These are phyloP conservation scores for Debaryomyces singareniensis DNA, from an alignment of 1,139 yeast genomes.

Conservation along the genomic window DNA sequence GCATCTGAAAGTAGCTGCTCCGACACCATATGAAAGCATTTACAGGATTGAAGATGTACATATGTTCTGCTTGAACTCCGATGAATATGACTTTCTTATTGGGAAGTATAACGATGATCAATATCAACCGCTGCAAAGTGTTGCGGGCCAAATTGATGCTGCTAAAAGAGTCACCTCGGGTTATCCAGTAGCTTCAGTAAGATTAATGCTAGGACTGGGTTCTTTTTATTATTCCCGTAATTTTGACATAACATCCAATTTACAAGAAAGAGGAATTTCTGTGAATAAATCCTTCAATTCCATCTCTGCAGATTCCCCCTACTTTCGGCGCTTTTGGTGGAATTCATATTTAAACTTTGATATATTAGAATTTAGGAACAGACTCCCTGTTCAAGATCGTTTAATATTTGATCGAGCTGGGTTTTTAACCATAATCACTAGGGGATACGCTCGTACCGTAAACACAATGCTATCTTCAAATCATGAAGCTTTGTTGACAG, in stretches of 20 bases:
- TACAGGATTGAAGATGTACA: conserved; percentile 51
- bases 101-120: conserved; percentile 15
- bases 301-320: conserved; percentile 38
- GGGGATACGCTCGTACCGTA: conserved; percentile 64
- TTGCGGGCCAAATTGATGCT: conserved; percentile 1
- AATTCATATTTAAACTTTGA: conserved; percentile 54
- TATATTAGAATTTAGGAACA: conserved; percentile 50
- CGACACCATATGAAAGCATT: conserved; percentile 48
- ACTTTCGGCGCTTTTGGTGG: conserved; percentile 60
- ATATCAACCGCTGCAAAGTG: conserved; percentile 9
- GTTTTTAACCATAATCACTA: conserved; percentile 50
- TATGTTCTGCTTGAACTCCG: conserved; percentile 56
- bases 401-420: conserved; percentile 48
- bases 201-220: conserved; percentile 53
- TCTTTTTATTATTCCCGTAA: conserved; percentile 60
- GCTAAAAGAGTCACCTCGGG: conserved; percentile 33
- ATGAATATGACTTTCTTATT: conserved; percentile 41
- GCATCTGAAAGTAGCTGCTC: conserved; percentile 53
- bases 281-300: conserved; percentile 15
- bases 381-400: conserved; percentile 47
- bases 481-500: conserved; percentile 46
- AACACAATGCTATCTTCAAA: conserved; percentile 33
- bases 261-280: conserved; percentile 49
- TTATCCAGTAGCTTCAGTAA: conserved; percentile 55
- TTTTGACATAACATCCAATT: conserved; percentile 56